Evolutionary conservation across 1,284 basidiomycete species (phyloP), one percentile per base, ranked within the genome.

Genomic region (Ganoderma resinaceum): DNA sequence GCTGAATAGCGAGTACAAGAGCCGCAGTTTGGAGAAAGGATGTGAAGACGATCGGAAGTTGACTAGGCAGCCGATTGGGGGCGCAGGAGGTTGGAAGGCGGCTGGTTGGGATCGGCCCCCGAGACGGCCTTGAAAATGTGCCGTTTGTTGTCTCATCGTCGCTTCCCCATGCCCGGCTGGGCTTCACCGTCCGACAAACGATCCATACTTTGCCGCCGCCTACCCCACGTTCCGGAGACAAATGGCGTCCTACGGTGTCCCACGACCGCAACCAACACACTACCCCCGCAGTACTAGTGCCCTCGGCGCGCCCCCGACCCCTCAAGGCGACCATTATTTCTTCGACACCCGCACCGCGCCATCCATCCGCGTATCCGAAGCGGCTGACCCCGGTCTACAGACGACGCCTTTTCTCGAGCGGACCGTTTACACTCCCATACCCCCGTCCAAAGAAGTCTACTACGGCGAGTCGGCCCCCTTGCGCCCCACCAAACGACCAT

Each of bases 381-480:
- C 37, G 37, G 35, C n/a, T 8, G 37, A 37, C 37, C 20, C 33
- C 14, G n/a, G 11, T 14, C n/a, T 42, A 3, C 37, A 37, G 3
- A 23, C 58, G 20, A 38, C 58, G 6, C 58, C 58, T 4, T 60
- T 60, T 38, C 58, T 60, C 35, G 37, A 14, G 5, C n/a, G 23
- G 7, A 12, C 18, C 37, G 29, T 2, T 23, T 11, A 16, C 18
- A 38, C 23, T 1, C 18, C 42, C 42, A 20, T 20, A 7, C 42
- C 42, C 42, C 42, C 42, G 8, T 26, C 35, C 37, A 60, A 60
- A 11, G 58, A 60, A 29, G 37, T 23, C 14, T 40, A 60, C 37
- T 60, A 60, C 23, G 49, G 90, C 92, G 76, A 93, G 92, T 75
- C 85, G 86, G 2, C 42, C 12, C 38, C 5, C 42, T 29, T 16